These are phyloP conservation scores for Trifolium dubium DNA, from an alignment of 306 rosid genomes.

Conservation along the genomic window DNA sequence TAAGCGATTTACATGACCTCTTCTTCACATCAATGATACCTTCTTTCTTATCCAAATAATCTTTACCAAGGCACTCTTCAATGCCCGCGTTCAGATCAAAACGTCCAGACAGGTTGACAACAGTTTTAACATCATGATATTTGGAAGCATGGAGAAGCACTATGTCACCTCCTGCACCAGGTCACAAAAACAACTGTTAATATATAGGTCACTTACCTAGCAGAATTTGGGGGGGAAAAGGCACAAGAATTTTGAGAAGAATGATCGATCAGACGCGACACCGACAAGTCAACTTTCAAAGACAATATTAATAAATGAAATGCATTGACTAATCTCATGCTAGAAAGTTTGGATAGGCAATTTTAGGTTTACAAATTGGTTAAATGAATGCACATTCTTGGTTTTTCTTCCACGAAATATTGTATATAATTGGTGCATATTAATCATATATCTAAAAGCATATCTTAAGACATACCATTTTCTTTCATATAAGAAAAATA, in stretches of 20 bases:
- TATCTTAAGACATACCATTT: conserved; percentile 3
- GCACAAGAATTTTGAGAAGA: not conserved
- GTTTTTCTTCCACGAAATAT: not conserved
- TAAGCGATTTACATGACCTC: conserved; percentile 51
- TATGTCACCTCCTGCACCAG: conserved; percentile 65
- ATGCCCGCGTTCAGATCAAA: conserved; percentile 68
- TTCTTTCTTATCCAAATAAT: conserved; percentile 57
- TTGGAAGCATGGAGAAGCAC: conserved; percentile 80
- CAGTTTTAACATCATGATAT: conserved; percentile 56
- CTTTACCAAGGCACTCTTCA: conserved; percentile 63
- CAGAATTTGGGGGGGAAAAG: not conserved
- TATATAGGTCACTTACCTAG: not conserved
- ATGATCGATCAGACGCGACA: not conserved
- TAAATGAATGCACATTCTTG: not conserved
- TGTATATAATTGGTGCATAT: conserved; percentile 3
- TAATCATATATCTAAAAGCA: conserved; percentile 3
- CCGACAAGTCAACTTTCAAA: not conserved
- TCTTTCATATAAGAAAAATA: conserved; percentile 15
- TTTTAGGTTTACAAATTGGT: not conserved
- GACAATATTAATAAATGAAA: not conserved
- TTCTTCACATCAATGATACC: conserved; percentile 62
- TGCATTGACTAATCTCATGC: not conserved
- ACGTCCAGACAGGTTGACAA: conserved; percentile 77
- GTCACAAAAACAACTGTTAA: conserved; percentile 25
- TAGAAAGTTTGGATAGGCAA: too few species aligned